Percentiles rank a stretch among this genome's conserved stretches.
These are phyloP conservation scores for Wickerhamiella sergipiensis DNA, from an alignment of 805 yeast genomes.

Conservation along the genomic window DNA sequence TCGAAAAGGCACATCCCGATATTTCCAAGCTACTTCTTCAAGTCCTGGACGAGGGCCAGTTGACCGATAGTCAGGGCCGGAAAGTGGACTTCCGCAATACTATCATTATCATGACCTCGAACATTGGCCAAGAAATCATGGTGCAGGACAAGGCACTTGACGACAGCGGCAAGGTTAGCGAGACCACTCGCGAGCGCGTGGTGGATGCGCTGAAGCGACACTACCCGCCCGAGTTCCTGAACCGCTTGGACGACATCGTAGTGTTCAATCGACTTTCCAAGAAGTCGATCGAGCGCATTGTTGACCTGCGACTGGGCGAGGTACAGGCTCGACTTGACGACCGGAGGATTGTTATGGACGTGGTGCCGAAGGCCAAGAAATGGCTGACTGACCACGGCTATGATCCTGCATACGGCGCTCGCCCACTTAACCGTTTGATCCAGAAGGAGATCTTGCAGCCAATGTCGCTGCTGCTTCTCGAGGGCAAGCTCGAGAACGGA, in stretches of 20 bases:
- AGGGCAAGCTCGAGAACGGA: constrained; percentile 56
- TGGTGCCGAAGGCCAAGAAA: constrained; percentile 51
- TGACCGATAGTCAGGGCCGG: constrained; percentile 92
- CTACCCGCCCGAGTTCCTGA: constrained; percentile 92
- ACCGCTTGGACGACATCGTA: constrained; percentile 85
- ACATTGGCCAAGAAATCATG: constrained; percentile 86
- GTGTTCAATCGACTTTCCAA: constrained; percentile 85
- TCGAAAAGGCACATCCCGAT: constrained; percentile 94
- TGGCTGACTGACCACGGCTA: constrained; percentile 80
- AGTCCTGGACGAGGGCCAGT: constrained; percentile 86
- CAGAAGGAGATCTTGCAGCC: constrained; percentile 80
- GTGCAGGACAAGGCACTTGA: constrained; percentile 41
- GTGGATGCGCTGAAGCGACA: constrained; percentile 50
- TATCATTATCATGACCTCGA: constrained; percentile 90
- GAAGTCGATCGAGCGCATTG: constrained; percentile 58
- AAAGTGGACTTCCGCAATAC: constrained; percentile 90
- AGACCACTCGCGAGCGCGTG: constrained; percentile 42
- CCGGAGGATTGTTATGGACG: constrained; percentile 51
- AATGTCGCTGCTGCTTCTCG: constrained; percentile 63
- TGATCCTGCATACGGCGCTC: constrained; percentile 86
- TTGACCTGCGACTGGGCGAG: constrained; percentile 72
- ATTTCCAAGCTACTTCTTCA: constrained; percentile 82
- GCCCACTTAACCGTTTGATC: constrained; percentile 84
- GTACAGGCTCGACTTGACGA: constrained; percentile 65
- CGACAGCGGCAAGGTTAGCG: constrained; percentile 42